A percentile compares a stretch with the other conserved stretches of the same genome.
Evolutionary conservation across 2,329 filamentous ascomycete species (phyloP).

Genomic region (Xylaria arbuscula): DNA sequence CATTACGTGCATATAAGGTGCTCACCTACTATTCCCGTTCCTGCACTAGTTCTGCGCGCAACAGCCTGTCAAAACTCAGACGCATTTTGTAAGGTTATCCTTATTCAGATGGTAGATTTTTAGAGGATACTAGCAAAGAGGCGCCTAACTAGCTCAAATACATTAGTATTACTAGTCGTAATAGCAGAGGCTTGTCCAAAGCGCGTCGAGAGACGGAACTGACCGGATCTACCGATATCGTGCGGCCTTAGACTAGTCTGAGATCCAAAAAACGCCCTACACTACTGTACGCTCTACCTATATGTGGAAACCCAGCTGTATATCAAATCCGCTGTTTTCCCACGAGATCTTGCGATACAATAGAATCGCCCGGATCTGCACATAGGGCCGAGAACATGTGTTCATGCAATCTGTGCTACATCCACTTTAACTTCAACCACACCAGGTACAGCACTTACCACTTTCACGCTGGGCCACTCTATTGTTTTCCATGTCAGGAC

Average conservation of each 20-base stretch:
- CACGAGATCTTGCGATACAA: neutral
- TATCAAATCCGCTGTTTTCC: neutral
- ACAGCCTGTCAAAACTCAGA: neutral
- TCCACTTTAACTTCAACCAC: neutral
- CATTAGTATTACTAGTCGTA: neutral
- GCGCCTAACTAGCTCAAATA: too few species aligned
- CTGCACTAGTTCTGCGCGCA: too few species aligned
- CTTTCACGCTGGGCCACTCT: neutral
- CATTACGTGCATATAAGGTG: neutral
- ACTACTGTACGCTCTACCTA: neutral
- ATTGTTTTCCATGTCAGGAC: neutral
- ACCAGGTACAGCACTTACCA: neutral
- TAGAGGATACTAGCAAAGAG: neutral
- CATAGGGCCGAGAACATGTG: constrained; percentile 11
- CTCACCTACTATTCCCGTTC: neutral
- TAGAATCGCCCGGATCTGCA: constrained; percentile 16
- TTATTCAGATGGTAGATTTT: neutral
- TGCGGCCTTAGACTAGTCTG: neutral
- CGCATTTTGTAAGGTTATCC: neutral
- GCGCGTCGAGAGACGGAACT: neutral
- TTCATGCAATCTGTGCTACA: neutral
- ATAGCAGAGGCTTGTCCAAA: neutral
- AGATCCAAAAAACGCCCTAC: neutral
- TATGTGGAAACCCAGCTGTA: neutral
- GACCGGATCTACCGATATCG: constrained; percentile 13